These are phyloP conservation scores for Amorphotheca resinae DNA, from an alignment of 495 filamentous ascomycete genomes.

Conservation along the genomic window DNA sequence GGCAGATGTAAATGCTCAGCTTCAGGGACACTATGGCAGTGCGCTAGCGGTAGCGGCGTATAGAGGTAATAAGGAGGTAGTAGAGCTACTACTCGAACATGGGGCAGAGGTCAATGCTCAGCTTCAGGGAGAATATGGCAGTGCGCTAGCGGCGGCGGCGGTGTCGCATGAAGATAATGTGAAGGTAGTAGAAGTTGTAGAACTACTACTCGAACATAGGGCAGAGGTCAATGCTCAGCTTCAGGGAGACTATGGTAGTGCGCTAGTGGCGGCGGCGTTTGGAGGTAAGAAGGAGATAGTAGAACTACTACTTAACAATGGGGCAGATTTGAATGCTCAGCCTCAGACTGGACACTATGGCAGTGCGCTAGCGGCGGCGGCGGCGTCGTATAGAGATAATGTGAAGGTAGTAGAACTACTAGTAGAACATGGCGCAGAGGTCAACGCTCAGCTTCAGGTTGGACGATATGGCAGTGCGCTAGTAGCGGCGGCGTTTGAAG, in stretches of 20 bases:
- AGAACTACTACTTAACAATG: neutral
- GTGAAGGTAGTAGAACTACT: neutral
- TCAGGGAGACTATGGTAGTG: slow-evolving; percentile 4
- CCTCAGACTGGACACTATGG: neutral
- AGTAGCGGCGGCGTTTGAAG: neutral
- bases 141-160: slow-evolving; percentile 6
- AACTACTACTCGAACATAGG: slow-evolving; percentile 21
- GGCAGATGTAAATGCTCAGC: slow-evolving; percentile 20
- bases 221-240: slow-evolving; percentile 21
- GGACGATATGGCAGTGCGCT: slow-evolving; percentile 7
- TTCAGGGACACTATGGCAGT: slow-evolving; percentile 4
- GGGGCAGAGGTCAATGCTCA: slow-evolving; percentile 24
- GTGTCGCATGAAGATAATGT: neutral
- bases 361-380: slow-evolving; percentile 5
- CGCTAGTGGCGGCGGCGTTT: neutral
- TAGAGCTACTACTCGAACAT: slow-evolving; percentile 21
- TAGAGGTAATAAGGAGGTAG: slow-evolving; percentile 2
- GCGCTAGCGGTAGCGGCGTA: slow-evolving; percentile 3
- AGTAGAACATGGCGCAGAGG: slow-evolving; percentile 4
- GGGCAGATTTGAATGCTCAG: slow-evolving; percentile 10
- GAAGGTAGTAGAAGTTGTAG: slow-evolving; percentile 17
- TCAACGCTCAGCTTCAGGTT: slow-evolving; percentile 8
- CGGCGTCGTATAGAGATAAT: neutral
- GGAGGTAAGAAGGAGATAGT: neutral
- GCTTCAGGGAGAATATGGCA: slow-evolving; percentile 4